These are phyloP conservation scores for Pythium dissotocum DNA, from an alignment of 352 stramenopile species.

Conservation along the genomic window DNA sequence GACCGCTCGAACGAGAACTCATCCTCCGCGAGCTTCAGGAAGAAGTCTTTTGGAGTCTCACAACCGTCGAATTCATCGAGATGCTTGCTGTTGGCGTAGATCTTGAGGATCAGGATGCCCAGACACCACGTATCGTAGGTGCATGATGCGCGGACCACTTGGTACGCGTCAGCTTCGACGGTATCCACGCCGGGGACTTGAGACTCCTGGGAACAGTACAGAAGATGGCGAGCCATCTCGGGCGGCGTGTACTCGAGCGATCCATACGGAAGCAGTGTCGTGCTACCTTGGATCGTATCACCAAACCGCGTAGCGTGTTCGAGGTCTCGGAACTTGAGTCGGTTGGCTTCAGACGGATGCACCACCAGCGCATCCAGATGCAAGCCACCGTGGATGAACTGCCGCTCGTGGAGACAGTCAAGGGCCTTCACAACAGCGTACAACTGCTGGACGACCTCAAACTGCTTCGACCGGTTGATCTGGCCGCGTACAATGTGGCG, in stretches of 20 bases:
- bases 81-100: slow-evolving; percentile 43
- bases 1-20: slow-evolving; percentile 48
- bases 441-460: slow-evolving; percentile 38
- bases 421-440: slow-evolving; percentile 39
- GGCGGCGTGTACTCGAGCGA: slow-evolving; percentile 45
- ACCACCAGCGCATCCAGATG: slow-evolving; percentile 44
- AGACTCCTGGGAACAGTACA: slow-evolving; percentile 30
- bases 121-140: slow-evolving; percentile 65
- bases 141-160: slow-evolving; percentile 29
- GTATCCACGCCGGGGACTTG: slow-evolving; percentile 11
- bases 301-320: slow-evolving; percentile 46
- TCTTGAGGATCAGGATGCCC: slow-evolving; percentile 56
- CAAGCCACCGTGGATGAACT: slow-evolving; percentile 57
- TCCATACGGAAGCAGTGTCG: slow-evolving; percentile 2
- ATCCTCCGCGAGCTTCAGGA: slow-evolving; percentile 33
- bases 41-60: slow-evolving; percentile 31
- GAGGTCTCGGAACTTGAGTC: slow-evolving; percentile 50
- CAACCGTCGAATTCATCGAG: slow-evolving; percentile 57
- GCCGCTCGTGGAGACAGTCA: slow-evolving; percentile 43
- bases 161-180: slow-evolving; percentile 19
- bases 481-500: slow-evolving; percentile 35
- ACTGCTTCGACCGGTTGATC: slow-evolving; percentile 34
- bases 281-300: slow-evolving; percentile 16
- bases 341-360: slow-evolving; percentile 34
- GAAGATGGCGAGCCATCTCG: slow-evolving; percentile 42